Conservation (phyloP, 1,284 basidiomycete species). For the Ustilago trichophora region DNA sequence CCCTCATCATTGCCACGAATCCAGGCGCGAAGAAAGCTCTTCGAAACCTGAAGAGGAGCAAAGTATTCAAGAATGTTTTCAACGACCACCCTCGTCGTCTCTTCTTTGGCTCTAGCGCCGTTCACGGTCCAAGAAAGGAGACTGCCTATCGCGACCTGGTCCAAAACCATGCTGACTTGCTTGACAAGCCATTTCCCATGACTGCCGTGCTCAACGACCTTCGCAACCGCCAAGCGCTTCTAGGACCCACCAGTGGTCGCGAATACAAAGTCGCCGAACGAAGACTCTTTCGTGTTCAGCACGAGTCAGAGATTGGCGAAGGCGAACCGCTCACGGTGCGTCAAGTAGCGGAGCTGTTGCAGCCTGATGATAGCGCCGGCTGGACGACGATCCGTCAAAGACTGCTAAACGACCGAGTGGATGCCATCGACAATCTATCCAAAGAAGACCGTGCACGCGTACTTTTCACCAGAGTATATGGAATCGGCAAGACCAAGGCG, state of each 20-base stretch:
- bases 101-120: background rate
- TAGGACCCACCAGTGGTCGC: constrained; percentile 5
- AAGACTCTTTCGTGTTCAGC: constrained; percentile 35
- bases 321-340: constrained; percentile 18
- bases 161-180: constrained; percentile 19
- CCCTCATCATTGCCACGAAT: constrained; percentile 13
- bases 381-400: constrained; percentile 27
- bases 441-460: constrained; percentile 17
- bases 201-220: constrained; percentile 31
- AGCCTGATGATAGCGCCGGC: constrained; percentile 34
- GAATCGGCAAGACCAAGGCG: constrained; percentile 25
- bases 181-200: constrained; percentile 35
- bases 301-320: constrained; percentile 20
- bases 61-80: background rate
- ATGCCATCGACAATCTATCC: constrained; percentile 16
- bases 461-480: constrained; percentile 30
- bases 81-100: constrained; percentile 1
- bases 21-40: constrained; percentile 5
- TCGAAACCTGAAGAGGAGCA: background rate
- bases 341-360: constrained; percentile 14
- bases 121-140: constrained; percentile 15
- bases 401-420: constrained; percentile 14
- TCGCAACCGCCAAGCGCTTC: constrained; percentile 27
- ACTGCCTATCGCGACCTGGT: constrained; percentile 19
- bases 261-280: constrained; percentile 34